A percentile compares a stretch with the other conserved stretches of the same genome.
These are phyloP conservation scores for Sclerotinia borealis DNA, from an alignment of 2,329 filamentous ascomycete genomes.

Conservation along the genomic window DNA sequence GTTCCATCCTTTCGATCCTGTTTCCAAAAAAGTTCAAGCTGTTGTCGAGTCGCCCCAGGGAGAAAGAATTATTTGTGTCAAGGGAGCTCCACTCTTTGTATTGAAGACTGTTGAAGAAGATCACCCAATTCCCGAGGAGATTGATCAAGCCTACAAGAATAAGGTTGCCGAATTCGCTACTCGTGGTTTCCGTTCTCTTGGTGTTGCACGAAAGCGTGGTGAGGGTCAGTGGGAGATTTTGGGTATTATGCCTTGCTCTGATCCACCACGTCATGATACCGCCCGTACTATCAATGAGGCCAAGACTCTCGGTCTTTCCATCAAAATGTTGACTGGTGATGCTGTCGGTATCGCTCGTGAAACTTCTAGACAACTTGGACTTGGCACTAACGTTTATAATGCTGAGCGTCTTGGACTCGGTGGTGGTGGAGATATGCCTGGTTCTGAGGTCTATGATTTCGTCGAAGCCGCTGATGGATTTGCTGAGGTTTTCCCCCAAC, in stretches of 20 bases:
- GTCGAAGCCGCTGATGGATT: conserved; percentile 93
- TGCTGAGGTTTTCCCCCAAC: conserved; percentile 89
- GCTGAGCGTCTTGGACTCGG: conserved; percentile 87
- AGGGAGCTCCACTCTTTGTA: conserved; percentile 84
- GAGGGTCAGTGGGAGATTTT: conserved; percentile 83
- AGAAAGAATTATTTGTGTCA: conserved; percentile 81
- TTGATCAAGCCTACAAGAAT: conserved; percentile 83
- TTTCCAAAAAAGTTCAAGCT: conserved; percentile 87
- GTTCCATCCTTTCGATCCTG: conserved; percentile 85
- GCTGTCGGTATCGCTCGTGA: conserved; percentile 90
- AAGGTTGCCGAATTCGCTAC: conserved; percentile 87
- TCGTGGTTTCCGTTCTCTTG: conserved; percentile 89
- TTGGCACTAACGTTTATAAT: conserved; percentile 91
- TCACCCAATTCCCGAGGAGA: conserved; percentile 67
- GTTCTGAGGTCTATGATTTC: conserved; percentile 91
- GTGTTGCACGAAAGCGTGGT: conserved; percentile 84
- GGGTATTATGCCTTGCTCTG: conserved; percentile 90
- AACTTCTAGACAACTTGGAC: conserved; percentile 83
- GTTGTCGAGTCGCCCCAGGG: conserved; percentile 78
- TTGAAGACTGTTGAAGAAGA: conserved; percentile 84
- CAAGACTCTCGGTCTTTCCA: conserved; percentile 78
- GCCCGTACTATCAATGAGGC: conserved; percentile 86
- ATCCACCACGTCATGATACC: conserved; percentile 86
- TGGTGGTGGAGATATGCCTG: conserved; percentile 86
- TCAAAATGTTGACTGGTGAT: conserved; percentile 96